A percentile compares a stretch with the other conserved stretches of the same genome.
Evolutionary conservation across 345 rosid species (phyloP).

Genomic region (Kandelia obovata): DNA sequence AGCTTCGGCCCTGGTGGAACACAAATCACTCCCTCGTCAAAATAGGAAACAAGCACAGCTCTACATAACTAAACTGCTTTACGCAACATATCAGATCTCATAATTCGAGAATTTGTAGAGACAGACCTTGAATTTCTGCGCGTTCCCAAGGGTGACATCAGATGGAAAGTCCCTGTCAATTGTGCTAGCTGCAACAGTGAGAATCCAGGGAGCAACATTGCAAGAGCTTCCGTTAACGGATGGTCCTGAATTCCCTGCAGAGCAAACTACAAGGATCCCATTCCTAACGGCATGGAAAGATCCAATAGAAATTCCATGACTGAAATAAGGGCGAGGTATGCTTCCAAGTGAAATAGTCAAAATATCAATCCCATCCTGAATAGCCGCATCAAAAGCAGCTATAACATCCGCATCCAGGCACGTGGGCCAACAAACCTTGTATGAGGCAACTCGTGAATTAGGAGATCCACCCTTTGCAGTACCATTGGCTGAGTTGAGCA

Average conservation of each 20-base stretch:
- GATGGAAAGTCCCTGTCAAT: slow-evolving; percentile 15
- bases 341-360: slow-evolving; percentile 47
- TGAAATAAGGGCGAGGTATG: neutral
- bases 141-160: slow-evolving; percentile 10
- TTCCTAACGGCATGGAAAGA: slow-evolving; percentile 21
- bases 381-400: slow-evolving; percentile 56
- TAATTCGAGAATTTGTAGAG: neutral
- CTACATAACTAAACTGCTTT: neutral
- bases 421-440: slow-evolving; percentile 53
- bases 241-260: slow-evolving; percentile 33
- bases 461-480: slow-evolving; percentile 77
- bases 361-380: slow-evolving; percentile 50
- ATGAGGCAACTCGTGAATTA: slow-evolving; percentile 54
- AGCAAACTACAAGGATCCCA: slow-evolving; percentile 22
- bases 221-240: neutral
- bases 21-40: too few species aligned
- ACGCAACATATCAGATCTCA: neutral
- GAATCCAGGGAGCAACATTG: slow-evolving; percentile 23
- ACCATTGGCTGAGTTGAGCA: slow-evolving; percentile 48
- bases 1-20: slow-evolving; percentile 17
- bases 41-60: neutral
- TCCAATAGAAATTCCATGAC: slow-evolving; percentile 14
- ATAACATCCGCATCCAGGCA: slow-evolving; percentile 54
- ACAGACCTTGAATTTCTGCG: neutral
- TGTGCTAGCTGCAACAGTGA: slow-evolving; percentile 25